These are phyloP conservation scores for Candida peoriensis DNA, from an alignment of 805 yeast species.

Conservation along the genomic window DNA sequence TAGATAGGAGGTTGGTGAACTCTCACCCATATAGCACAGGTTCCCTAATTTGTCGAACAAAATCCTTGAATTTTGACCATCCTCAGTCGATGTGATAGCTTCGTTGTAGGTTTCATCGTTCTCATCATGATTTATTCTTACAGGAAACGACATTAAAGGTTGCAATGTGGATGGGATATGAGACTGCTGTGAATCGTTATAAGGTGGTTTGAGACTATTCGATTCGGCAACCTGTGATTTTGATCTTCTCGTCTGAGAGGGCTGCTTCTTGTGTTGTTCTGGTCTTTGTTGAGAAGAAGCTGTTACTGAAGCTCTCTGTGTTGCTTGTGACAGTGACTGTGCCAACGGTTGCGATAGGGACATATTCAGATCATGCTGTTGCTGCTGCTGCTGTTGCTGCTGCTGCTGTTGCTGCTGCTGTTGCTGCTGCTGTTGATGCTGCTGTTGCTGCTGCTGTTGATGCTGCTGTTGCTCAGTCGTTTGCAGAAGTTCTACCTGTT, in stretches of 20 bases:
- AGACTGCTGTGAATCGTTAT: no score
- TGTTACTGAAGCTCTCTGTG: background rate
- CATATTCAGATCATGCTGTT: background rate
- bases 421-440: background rate
- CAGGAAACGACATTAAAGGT: constrained; percentile 16
- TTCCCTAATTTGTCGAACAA: constrained; percentile 33
- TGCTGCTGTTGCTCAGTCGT: constrained; percentile 2
- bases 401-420: background rate
- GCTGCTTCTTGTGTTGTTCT: background rate
- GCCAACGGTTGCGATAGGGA: no score
- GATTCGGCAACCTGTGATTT: constrained; percentile 2
- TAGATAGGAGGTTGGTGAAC: constrained; percentile 36
- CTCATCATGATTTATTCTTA: constrained; percentile 10
- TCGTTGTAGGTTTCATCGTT: constrained; percentile 14
- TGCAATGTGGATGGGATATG: constrained; percentile 18
- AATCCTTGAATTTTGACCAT: constrained; percentile 23
- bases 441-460: background rate
- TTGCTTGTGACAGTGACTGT: no score
- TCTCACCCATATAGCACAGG: constrained; percentile 36
- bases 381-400: constrained; percentile 1
- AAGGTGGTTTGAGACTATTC: no score
- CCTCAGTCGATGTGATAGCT: constrained; percentile 7
- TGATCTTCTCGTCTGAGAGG: background rate
- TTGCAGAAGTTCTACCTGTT: no score
- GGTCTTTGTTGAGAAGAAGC: background rate